Percentiles rank a stretch among this genome's conserved stretches.
phyloP scores from a whole-genome alignment of 2,329 filamentous ascomycete genomes.

The Alternaria alternata region DNA sequence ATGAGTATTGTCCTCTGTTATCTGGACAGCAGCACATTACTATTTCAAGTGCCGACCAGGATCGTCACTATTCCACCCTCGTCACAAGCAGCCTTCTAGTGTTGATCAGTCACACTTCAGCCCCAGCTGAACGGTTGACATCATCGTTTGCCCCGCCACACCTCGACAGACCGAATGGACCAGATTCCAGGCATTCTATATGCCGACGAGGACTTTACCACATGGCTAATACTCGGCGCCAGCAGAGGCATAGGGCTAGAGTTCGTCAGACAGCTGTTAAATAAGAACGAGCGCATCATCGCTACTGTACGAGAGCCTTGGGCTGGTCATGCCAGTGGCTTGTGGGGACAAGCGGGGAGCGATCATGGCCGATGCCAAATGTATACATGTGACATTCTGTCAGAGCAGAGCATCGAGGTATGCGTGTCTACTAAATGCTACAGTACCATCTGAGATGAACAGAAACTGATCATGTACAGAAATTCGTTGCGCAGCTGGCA shows the following conservation, averaged over 20 bases:
- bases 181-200: slow-evolving; percentile 55
- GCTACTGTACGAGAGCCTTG: slow-evolving; percentile 59
- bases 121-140: slow-evolving; percentile 16
- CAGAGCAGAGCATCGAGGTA: slow-evolving; percentile 60
- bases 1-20: slow-evolving; percentile 16
- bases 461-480: slow-evolving; percentile 35
- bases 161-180: slow-evolving; percentile 45
- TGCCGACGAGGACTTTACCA: slow-evolving; percentile 52
- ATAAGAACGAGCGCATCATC: slow-evolving; percentile 58
- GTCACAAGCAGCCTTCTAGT: not conserved
- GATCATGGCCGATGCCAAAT: slow-evolving; percentile 58
- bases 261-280: slow-evolving; percentile 60
- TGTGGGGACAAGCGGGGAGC: slow-evolving; percentile 54
- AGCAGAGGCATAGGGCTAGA: slow-evolving; percentile 61
- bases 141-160: slow-evolving; percentile 26
- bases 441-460: not conserved
- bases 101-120: slow-evolving; percentile 4
- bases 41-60: slow-evolving; percentile 8
- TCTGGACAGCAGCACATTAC: slow-evolving; percentile 16
- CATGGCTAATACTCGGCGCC: slow-evolving; percentile 58
- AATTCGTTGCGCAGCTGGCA: slow-evolving; percentile 54
- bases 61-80: slow-evolving; percentile 1
- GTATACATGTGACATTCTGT: slow-evolving; percentile 63
- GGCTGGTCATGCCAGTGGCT: slow-evolving; percentile 50
- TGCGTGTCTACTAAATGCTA: slow-evolving; percentile 14